Evolutionary conservation across 805 yeast species (phyloP), one percentile per base, ranked within the genome.

Genomic region (Lipomyces kockii): DNA sequence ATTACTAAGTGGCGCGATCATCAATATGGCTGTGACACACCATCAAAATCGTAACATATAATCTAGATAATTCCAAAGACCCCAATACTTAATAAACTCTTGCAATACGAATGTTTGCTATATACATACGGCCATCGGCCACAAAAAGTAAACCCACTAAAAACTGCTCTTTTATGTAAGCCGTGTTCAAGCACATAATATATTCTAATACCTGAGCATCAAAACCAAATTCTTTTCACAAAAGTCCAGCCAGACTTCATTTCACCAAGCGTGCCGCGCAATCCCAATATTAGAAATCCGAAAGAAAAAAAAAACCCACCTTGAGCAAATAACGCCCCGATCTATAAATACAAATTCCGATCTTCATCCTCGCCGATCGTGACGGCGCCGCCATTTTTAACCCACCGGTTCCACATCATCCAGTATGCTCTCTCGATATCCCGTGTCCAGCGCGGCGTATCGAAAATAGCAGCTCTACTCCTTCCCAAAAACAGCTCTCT

Each of bases 381-480:
- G 49, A 62, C 69, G 3, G 58, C 63, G 22, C 71, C 70, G 7
- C 71, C 71, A 12, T 60, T 71, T 14, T 64, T 66, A 1, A 73
- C 72, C 78, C 78, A 76, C 46, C 72, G 69, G 3, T 69, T 12
- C 78, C 78, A 76, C 55, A 76, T 76, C 35, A n/a, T n/a, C 60
- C 63, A 61, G 39, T 68, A 74, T 5, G 74, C 78, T 32, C 52
- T 61, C 61, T 76, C 78, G 11, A 76, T 49, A 37, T 73, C 69
- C 29, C 65, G 29, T 11, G 76, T 78, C 74, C 76, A 76, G 29
- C 71, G 57, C 57, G 67, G 53, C 12, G 78, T 76, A 61, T 75
- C 73, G 61, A 76, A 76, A 11, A 75, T 69, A 7, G 61, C 67
- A 5, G 65, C 60, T 11, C 35, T 37, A 39, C 67, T 73, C 14